These are phyloP conservation scores for Tetrapyrgos nigripes DNA, from an alignment of 1,284 basidiomycete species.

Conservation along the genomic window DNA sequence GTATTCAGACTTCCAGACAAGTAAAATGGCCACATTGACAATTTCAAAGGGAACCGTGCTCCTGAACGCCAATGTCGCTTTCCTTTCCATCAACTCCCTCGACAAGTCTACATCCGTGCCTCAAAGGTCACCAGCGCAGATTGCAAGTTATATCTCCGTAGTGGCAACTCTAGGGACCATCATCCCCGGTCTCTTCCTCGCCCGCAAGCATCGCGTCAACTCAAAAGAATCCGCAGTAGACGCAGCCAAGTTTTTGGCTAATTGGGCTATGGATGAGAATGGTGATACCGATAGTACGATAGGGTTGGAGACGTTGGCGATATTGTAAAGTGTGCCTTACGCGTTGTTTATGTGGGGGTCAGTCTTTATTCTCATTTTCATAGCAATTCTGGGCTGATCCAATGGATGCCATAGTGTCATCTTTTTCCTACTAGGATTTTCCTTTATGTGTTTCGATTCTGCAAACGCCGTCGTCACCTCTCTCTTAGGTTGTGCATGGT, in stretches of 20 bases:
- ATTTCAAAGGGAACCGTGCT: conserved; percentile 46
- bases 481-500: background rate
- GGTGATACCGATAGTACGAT: background rate
- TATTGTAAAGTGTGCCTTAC: conserved; percentile 10
- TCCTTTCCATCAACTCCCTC: conserved; percentile 44
- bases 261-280: background rate
- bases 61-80: conserved; percentile 46
- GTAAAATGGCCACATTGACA: too few relatives aligned
- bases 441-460: conserved; percentile 7
- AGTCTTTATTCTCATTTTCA: background rate
- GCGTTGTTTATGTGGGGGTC: conserved; percentile 12
- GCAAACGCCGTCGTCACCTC: background rate
- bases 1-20: too few relatives aligned
- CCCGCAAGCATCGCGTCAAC: conserved; percentile 44
- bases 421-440: conserved; percentile 10
- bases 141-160: conserved; percentile 45
- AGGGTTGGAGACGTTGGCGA: conserved; percentile 14
- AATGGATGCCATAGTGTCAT: background rate
- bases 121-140: conserved; percentile 35
- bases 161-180: conserved; percentile 42
- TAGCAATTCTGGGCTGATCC: background rate
- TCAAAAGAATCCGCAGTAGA: conserved; percentile 34
- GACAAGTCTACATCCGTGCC: conserved; percentile 27
- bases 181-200: conserved; percentile 43
- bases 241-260: conserved; percentile 29